These are phyloP conservation scores for Phytomonas sp. DNA, from an alignment of 208 protist genomes.

Conservation along the genomic window DNA sequence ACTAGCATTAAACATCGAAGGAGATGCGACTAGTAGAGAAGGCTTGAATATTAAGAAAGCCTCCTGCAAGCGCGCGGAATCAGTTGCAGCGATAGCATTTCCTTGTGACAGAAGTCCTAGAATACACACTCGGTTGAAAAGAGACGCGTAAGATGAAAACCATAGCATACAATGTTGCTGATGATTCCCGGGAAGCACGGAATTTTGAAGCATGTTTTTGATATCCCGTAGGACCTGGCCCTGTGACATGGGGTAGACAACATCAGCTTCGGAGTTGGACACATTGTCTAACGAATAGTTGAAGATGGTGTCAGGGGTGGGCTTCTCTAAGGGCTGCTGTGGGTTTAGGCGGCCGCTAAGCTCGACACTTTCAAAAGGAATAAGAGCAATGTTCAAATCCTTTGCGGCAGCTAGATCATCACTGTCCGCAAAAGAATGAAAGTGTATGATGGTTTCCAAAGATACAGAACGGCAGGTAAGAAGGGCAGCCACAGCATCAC, in stretches of 20 bases:
- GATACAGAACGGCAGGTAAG: conserved; percentile 69
- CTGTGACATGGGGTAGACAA: conserved; percentile 55
- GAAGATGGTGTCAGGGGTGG: conserved; percentile 29
- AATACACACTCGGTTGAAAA: conserved; percentile 71
- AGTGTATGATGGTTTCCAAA: conserved; percentile 66
- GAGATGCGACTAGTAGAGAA: conserved; percentile 58
- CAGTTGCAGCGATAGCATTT: conserved; percentile 50
- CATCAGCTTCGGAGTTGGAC: conserved; percentile 14
- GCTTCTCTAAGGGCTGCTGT: conserved; percentile 10
- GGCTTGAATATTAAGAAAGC: conserved; percentile 53
- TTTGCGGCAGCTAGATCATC: conserved; percentile 50
- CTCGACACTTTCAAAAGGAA: conserved; percentile 57
- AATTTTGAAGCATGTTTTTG: conserved; percentile 40
- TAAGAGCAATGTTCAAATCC: conserved; percentile 72
- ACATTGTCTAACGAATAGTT: conserved; percentile 64
- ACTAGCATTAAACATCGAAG: conserved; percentile 72
- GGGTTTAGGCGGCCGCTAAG: conserved; percentile 36
- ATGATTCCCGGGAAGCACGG: conserved; percentile 51
- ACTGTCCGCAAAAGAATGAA: conserved; percentile 45
- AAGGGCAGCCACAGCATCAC: conserved; percentile 44
- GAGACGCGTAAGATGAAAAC: conserved; percentile 56
- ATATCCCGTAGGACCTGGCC: conserved; percentile 56
- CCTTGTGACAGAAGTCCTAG: conserved; percentile 65
- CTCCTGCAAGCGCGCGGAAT: conserved; percentile 33
- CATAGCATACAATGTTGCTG: conserved; percentile 61